Evolutionary conservation across 208 protist species (phyloP).

Genomic region (Leptomonas pyrrhocoris): DNA sequence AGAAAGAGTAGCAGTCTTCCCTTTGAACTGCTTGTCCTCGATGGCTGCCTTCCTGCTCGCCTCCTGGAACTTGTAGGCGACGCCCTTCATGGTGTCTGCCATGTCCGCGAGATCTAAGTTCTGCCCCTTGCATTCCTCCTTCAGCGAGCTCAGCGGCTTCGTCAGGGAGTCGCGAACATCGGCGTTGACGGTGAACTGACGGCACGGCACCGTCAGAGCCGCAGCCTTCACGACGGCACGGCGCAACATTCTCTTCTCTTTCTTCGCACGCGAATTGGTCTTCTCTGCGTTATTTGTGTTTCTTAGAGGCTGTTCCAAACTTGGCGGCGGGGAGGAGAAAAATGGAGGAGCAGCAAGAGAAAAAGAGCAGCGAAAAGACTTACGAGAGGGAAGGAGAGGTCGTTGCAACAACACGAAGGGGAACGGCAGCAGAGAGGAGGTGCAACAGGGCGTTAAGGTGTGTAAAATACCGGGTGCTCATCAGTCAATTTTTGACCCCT

Average conservation of each 20-base stretch:
- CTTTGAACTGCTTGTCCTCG: constrained; percentile 77
- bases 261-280: too few species aligned
- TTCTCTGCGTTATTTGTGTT: too few species aligned
- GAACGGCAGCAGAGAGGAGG: too few species aligned
- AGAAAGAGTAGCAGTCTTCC: constrained; percentile 70
- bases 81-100: constrained; percentile 77
- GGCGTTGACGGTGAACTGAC: constrained; percentile 32
- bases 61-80: constrained; percentile 64
- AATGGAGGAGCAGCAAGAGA: too few species aligned
- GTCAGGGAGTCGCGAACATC: constrained; percentile 71
- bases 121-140: constrained; percentile 89
- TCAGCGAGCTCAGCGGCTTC: constrained; percentile 76
- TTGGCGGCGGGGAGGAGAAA: too few species aligned
- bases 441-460: too few species aligned
- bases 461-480: too few species aligned
- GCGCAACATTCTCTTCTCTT: constrained; percentile 17
- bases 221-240: constrained; percentile 8
- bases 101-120: constrained; percentile 88
- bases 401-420: too few species aligned
- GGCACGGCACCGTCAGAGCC: constrained; percentile 9
- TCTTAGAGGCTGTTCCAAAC: too few species aligned
- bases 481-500: too few species aligned
- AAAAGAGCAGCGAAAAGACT: too few species aligned
- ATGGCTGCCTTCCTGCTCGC: constrained; percentile 41
- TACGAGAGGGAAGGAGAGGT: too few species aligned